Base-by-base conservation (phyloP, 768 basidiomycete species). In the Mrakia hoshinonis region DNA sequence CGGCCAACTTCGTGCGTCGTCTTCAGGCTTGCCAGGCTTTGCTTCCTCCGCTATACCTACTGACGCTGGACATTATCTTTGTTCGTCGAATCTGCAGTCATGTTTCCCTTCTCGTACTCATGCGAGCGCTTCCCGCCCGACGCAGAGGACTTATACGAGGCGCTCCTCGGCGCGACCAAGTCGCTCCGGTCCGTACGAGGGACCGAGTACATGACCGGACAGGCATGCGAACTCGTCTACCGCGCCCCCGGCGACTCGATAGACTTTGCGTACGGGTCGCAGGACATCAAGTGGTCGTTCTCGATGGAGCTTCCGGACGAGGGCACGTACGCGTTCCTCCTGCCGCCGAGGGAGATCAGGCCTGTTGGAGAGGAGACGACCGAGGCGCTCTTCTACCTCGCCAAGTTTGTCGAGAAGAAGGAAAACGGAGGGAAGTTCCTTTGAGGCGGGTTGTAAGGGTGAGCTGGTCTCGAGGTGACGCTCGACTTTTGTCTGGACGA, bases 361-460 rank as follows among this genome's bases (percentile, higher is more conserved):
- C 88, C 90, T 0, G 87, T 89, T 2, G 90, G 89, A 0, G 88
- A 90, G 79, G 91, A 93, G 80, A 86, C 87, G 4, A 81, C 82
- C 22, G 83, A 81, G 31, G 85, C 91, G 80, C 75, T 92, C 36
- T 80, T 83, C 29, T 89, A 87, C 75, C 80, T 93, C 7, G 85
- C 87, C 1, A 81, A 83, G 54, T 92, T 91, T 77, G 86, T 91
- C 64, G 75, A 61, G 20, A 61, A 77, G 52, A 77, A 75, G 49
- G 49, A 51, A 18, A 11, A 11, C 22, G n/a, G n/a, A 24, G 49
- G 49, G 20, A 51, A 51, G 49, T 24, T 51, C 11, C 49, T 51
- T n/a, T 51, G n/a, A 51, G 43, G 43, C 15, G 15, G n/a, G n/a
- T n/a, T n/a, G n/a, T n/a, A n/a, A n/a, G n/a, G n/a, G n/a, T n/a